Evolutionary conservation across 257 asterid species (phyloP).

Genomic region (Solanum gracilifrons): DNA sequence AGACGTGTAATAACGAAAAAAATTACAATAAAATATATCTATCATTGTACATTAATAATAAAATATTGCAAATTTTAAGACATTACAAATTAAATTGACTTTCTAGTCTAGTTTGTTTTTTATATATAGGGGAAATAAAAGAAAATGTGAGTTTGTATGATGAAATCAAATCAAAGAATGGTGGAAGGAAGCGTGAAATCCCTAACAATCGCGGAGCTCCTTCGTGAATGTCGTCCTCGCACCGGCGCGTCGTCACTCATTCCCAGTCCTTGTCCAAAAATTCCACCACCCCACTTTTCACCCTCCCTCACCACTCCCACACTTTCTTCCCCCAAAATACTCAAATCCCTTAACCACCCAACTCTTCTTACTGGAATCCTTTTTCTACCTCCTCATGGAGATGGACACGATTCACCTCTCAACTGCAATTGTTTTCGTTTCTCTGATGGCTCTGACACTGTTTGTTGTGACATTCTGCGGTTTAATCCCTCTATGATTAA

Average conservation of each 20-base stretch:
- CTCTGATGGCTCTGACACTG: constrained; percentile 35
- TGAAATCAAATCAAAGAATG: constrained; percentile 15
- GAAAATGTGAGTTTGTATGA: background rate
- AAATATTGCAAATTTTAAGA: no score
- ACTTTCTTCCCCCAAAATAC: constrained; percentile 24
- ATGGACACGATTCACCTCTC: background rate
- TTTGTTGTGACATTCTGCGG: constrained; percentile 68
- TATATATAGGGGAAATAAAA: background rate
- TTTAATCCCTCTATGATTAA: constrained; percentile 42
- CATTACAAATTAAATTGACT: no score
- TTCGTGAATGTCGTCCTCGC: constrained; percentile 33
- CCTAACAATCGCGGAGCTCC: constrained; percentile 36
- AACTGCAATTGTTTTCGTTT: constrained; percentile 55
- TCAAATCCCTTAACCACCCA: constrained; percentile 41
- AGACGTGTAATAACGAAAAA: no score
- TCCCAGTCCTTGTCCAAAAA: constrained; percentile 5
- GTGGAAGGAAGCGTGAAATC: constrained; percentile 21
- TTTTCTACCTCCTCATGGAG: constrained; percentile 26
- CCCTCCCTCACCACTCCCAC: constrained; percentile 1
- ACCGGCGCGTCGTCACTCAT: constrained; percentile 41
- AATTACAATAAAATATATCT: no score
- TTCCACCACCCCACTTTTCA: background rate
- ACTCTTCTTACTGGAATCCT: constrained; percentile 44
- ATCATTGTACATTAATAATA: no score
- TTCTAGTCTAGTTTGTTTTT: no score